Percentiles rank a stretch among this genome's conserved stretches.
Evolutionary conservation across 495 filamentous ascomycete genomes (phyloP).

Genomic region (Bryoglossum gracile): DNA sequence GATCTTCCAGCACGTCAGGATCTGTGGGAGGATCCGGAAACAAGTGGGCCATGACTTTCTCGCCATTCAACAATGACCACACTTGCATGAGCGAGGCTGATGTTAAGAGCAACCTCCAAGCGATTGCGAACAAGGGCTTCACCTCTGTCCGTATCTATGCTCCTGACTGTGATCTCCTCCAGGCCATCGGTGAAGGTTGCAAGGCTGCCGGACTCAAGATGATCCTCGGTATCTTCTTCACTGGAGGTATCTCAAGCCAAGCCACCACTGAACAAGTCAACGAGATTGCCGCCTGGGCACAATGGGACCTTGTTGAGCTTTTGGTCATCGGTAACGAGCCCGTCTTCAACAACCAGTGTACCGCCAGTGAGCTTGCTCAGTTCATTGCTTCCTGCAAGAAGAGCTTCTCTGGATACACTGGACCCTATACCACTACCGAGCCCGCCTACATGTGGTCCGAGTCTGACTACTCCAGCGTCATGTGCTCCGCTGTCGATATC

Average conservation of each 20-base stretch:
- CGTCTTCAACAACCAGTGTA: conserved; percentile 60
- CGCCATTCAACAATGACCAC: conserved; percentile 55
- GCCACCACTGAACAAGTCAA: conserved; percentile 58
- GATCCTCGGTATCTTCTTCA: conserved; percentile 82
- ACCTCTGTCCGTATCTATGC: conserved; percentile 79
- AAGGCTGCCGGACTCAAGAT: conserved; percentile 57
- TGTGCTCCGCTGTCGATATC: conserved; percentile 72
- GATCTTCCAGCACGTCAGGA: conserved; percentile 5
- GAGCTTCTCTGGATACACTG: conserved; percentile 59
- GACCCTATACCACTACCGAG: conserved; percentile 79
- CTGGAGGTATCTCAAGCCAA: conserved; percentile 49
- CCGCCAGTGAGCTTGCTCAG: conserved; percentile 50
- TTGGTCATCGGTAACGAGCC: conserved; percentile 89
- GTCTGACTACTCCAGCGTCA: conserved; percentile 41
- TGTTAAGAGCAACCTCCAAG: conserved; percentile 57
- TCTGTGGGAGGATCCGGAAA: conserved; percentile 26
- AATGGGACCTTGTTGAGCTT: conserved; percentile 70
- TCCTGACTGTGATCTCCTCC: conserved; percentile 78
- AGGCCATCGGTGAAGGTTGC: conserved; percentile 62
- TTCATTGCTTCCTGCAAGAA: conserved; percentile 56
- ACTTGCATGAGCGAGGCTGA: conserved; percentile 59
- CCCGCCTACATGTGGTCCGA: conserved; percentile 62
- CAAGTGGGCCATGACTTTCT: conserved; percentile 89
- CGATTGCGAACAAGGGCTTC: conserved; percentile 71
- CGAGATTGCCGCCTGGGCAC: conserved; percentile 62